Evolutionary conservation across 1,139 yeast genomes (phyloP).

Genomic region (Blastobotrys raffinosifermentans): DNA sequence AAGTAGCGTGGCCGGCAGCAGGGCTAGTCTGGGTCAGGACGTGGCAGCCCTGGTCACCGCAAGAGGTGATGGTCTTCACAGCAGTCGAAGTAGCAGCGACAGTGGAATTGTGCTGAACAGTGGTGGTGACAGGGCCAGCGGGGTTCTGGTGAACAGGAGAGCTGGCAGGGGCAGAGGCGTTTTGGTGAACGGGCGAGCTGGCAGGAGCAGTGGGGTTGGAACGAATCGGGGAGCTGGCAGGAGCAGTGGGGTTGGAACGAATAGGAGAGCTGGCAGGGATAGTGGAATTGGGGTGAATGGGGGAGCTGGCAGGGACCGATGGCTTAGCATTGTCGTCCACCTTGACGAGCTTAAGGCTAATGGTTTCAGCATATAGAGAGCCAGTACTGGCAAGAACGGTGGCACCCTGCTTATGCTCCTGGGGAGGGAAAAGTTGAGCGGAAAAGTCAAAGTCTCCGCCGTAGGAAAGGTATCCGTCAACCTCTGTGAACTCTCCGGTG

Average conservation of each 20-base stretch:
- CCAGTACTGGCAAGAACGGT: constrained; percentile 2
- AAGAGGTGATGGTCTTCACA: constrained; percentile 1
- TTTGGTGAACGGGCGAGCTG: no score
- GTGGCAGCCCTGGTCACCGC: neutral
- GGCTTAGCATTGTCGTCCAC: no score
- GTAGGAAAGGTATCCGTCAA: neutral
- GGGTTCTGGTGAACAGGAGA: neutral
- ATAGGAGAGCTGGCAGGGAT: no score
- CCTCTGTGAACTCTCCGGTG: neutral
- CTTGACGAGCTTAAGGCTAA: neutral
- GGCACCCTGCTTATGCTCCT: constrained; percentile 1
- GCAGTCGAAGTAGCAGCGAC: constrained; percentile 3
- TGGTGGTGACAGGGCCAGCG: neutral
- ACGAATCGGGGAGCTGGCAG: no score
- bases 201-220: no score
- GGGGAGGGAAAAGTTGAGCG: neutral
- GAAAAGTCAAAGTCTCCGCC: neutral
- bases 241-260: no score
- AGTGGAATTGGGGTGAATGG: no score
- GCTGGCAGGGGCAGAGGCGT: neutral
- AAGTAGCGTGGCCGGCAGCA: constrained; percentile 1
- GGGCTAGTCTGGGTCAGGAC: neutral
- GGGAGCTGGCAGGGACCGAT: no score
- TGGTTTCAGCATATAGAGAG: neutral
- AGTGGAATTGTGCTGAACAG: neutral